Evolutionary conservation across 148 eudicot genomes (phyloP).

Genomic region (Cornus florida): DNA sequence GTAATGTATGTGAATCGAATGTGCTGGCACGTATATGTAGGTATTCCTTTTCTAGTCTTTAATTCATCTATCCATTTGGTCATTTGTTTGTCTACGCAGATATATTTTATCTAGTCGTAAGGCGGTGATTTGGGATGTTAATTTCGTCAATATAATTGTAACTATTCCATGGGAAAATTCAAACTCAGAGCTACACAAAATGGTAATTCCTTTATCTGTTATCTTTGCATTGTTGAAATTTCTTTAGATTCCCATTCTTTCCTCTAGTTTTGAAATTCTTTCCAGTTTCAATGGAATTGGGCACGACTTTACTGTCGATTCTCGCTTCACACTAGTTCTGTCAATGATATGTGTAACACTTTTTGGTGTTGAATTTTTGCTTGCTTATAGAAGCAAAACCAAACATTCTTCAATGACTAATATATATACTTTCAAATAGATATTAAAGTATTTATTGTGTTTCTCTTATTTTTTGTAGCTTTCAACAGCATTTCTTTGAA

Average conservation of each 20-base stretch:
- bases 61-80: neutral
- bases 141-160: conserved; percentile 38
- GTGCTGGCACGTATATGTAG: neutral
- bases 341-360: neutral
- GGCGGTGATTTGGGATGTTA: conserved; percentile 58
- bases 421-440: too few species aligned
- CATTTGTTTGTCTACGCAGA: conserved; percentile 36
- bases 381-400: too few species aligned
- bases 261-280: neutral
- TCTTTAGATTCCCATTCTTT: neutral
- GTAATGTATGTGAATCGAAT: neutral
- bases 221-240: neutral
- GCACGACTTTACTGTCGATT: neutral
- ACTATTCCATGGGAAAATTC: conserved; percentile 42
- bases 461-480: neutral
- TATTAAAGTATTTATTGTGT: neutral
- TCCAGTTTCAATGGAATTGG: neutral
- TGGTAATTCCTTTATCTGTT: conserved; percentile 44
- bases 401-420: too few species aligned
- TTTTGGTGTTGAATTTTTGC: too few species aligned
- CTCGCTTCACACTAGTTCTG: neutral
- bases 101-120: conserved; percentile 53
- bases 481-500: neutral
- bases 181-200: conserved; percentile 31
- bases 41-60: neutral